Evolutionary conservation across 345 rosid species (phyloP), one percentile per base, ranked within the genome.

Genomic region (Euphorbia pulcherrima): DNA sequence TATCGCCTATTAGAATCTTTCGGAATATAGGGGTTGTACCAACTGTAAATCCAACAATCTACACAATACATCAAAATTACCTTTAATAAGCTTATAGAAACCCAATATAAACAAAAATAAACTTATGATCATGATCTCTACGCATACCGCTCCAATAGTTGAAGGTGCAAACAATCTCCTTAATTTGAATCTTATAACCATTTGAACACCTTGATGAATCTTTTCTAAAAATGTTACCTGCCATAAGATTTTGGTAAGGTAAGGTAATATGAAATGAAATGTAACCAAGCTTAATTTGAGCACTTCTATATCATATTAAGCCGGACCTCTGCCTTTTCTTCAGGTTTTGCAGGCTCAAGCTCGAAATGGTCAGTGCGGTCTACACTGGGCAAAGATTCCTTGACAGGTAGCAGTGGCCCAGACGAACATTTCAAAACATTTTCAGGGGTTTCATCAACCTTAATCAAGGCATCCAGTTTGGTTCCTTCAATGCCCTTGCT

Each of bases 61-160:
- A 23, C 9, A 20, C 39, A 71, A 52, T 12, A 59, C 20, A 26
- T 18, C n/a, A 72, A 16, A 29, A 50, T 28, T 46, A 20, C 3
- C 8, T 11, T 5, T 9, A 3, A 14, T 56, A 16, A 60, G 18
- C 40, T 60, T 5, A 35, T 9, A 9, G 4, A 0, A 20, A 6
- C 35, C 9, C 10, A 30, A 13, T 6, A 11, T 8, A 20, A 37
- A n/a, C 0, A 37, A 12, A 18, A 18, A 33, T 6, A 18, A 33
- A 33, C 52, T 47, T 47, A 4, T 14, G 52, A 47, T 20, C 20
- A 59, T 2, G 3, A 33, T 35, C 11, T 17, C 14, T 37, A 20
- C 27, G 50, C 65, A 39, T 77, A 84, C 85, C 51, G 78, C 83
- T 67, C 78, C 85, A 11, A 65, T 60, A 17, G 83, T 81, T 26